A percentile compares a stretch with the other conserved stretches of the same genome.
These are phyloP conservation scores for Mrakia gelida DNA, from an alignment of 768 basidiomycete genomes.

Conservation along the genomic window DNA sequence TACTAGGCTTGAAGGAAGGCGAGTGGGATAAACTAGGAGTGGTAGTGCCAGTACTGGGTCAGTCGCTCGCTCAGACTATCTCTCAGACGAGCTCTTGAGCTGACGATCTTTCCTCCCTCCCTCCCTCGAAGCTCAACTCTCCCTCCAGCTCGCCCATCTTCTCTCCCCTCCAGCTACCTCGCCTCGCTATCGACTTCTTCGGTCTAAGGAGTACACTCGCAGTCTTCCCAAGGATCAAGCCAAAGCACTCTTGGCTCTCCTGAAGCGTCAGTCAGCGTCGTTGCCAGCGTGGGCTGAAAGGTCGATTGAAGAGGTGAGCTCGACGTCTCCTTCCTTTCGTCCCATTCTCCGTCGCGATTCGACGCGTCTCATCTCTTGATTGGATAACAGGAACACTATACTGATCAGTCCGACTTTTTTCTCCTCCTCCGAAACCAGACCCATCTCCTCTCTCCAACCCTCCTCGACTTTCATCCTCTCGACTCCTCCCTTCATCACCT, in stretches of 20 bases:
- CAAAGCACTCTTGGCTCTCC: not conserved
- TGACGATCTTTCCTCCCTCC: not conserved
- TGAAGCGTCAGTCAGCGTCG: not conserved
- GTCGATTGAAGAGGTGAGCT: not conserved
- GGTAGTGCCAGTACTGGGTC: not conserved
- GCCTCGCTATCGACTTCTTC: not conserved
- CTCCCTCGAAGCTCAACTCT: not conserved
- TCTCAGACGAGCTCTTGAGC: too few relatives aligned
- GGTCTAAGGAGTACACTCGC: not conserved
- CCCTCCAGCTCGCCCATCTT: constrained; percentile 8
- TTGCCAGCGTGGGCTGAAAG: not conserved
- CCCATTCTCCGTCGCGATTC: not conserved
- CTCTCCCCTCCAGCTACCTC: not conserved
- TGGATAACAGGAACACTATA: too few relatives aligned
- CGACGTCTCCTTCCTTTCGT: not conserved
- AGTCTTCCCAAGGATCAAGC: not conserved
- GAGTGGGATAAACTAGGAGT: not conserved
- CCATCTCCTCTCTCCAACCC: not conserved
- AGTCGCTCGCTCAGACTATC: too few relatives aligned
- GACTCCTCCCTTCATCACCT: not conserved
- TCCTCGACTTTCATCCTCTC: not conserved
- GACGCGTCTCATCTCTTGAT: not conserved
- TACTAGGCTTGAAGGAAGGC: not conserved
- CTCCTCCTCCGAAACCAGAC: not conserved
- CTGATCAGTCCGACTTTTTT: not conserved